Evolutionary conservation across 2,329 filamentous ascomycete species (phyloP), one percentile per base, ranked within the genome.

Genomic region (Arthrobotrys conoides): DNA sequence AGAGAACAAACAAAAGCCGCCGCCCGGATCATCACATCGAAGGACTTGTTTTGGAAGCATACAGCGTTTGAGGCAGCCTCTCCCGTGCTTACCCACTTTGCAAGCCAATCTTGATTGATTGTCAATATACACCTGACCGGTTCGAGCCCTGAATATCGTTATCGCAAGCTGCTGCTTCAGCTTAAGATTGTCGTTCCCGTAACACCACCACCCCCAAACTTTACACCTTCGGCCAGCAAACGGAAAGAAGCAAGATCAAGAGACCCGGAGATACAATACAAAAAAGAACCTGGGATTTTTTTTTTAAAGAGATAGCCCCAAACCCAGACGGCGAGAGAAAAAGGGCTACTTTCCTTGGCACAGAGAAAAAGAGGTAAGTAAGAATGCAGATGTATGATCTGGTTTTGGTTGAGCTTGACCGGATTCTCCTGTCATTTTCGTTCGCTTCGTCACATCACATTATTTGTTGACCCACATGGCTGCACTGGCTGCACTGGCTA

Each of bases 361-460:
- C 24, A 63, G 48, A 61, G 68, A 20, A 72, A 41, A 41, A 38
- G 36, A 38, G 36, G 12, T n/a, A 38, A 53, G 67, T 71, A 55
- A 76, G 66, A 63, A 48, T 63, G 27, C 33, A 63, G 16, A 5
- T 24, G 44, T 10, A 9, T 3, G 44, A 41, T 46, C 20, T 46
- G 16, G 44, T 46, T 46, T 57, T 22, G 67, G 67, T 48, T 24
- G 46, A 70, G 51, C 59, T 77, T 41, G 73, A 55, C 73, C 73
- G 73, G 73, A 77, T 68, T 71, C 67, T 61, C 53, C 59, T 55
- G 38, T 38, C 63, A 68, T 77, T 66, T 70, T 71, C 57, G 66
- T 77, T 70, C 36, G 71, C 49, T 70, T 59, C 67, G 36, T 72
- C 68, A 72, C 75, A 72, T 71, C 68, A 72, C 75, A 68, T 72